Evolutionary conservation across 257 asterid species (phyloP).

Genomic region (Rauvolfia tetraphylla): DNA sequence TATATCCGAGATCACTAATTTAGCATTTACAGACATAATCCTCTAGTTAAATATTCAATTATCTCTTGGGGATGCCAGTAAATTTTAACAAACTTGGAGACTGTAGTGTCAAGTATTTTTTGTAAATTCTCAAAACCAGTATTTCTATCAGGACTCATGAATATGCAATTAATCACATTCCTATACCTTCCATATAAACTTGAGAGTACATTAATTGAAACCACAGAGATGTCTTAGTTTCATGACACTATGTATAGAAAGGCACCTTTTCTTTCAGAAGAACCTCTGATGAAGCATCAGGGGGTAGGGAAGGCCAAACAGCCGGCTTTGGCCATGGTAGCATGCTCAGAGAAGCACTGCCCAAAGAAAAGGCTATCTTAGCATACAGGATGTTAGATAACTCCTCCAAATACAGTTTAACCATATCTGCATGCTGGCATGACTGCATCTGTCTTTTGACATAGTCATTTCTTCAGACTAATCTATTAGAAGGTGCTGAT

Average conservation of each 20-base stretch:
- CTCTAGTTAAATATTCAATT: not conserved
- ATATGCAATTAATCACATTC: not conserved
- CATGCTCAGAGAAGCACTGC: slow-evolving; percentile 97
- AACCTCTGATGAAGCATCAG: slow-evolving; percentile 79
- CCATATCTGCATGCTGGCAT: slow-evolving; percentile 18
- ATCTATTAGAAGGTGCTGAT: not conserved
- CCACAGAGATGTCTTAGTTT: slow-evolving; percentile 1
- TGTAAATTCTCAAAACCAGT: not conserved
- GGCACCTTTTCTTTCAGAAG: slow-evolving; percentile 92
- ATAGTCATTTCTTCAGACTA: not conserved
- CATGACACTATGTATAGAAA: slow-evolving; percentile 24
- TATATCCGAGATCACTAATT: not conserved
- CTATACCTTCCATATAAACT: not conserved
- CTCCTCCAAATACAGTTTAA: slow-evolving; percentile 7
- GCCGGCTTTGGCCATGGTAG: slow-evolving; percentile 98
- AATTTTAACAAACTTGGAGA: not conserved
- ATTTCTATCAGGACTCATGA: not conserved
- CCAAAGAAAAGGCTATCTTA: slow-evolving; percentile 20
- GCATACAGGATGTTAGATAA: slow-evolving; percentile 23
- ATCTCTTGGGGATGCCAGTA: not conserved
- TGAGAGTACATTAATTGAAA: not conserved
- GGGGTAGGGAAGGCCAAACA: slow-evolving; percentile 94
- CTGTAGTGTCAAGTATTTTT: not conserved
- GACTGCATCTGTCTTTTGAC: slow-evolving; percentile 13
- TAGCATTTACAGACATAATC: not conserved